These are phyloP conservation scores for Homolaphlyctis polyrhiza DNA, from an alignment of 371 early-diverging fungal genomes.

Conservation along the genomic window DNA sequence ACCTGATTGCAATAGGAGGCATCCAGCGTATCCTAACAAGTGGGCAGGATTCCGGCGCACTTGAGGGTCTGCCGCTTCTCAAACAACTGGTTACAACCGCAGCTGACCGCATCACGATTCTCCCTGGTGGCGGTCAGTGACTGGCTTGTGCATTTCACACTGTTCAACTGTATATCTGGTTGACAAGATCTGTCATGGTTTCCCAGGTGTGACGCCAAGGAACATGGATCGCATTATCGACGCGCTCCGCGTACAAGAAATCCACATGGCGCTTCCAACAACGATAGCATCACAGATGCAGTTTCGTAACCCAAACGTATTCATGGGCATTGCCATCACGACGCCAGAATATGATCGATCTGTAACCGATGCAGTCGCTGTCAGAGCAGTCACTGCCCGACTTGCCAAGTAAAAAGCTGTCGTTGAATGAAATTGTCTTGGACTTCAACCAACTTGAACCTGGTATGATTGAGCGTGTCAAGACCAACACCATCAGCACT, in stretches of 20 bases:
- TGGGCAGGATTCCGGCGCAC: slow-evolving; percentile 48
- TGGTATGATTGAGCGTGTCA: too few relatives aligned
- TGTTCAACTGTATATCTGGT: background rate
- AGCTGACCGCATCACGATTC: slow-evolving; percentile 35
- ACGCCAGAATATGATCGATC: slow-evolving; percentile 22
- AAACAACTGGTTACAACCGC: slow-evolving; percentile 33
- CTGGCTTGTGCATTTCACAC: background rate
- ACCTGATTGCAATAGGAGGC: slow-evolving; percentile 46
- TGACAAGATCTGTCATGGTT: background rate
- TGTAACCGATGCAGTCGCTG: slow-evolving; percentile 17
- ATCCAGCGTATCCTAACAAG: slow-evolving; percentile 52
- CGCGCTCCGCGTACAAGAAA: slow-evolving; percentile 14
- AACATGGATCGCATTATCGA: slow-evolving; percentile 21
- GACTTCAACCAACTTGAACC: too few relatives aligned
- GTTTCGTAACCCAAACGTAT: slow-evolving; percentile 24
- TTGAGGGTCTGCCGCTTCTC: slow-evolving; percentile 47
- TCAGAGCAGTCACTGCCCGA: background rate
- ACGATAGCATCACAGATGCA: slow-evolving; percentile 20
- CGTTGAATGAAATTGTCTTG: too few relatives aligned
- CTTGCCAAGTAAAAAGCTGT: background rate
- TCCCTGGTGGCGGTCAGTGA: slow-evolving; percentile 51
- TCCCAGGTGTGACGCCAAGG: slow-evolving; percentile 18
- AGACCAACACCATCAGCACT: too few relatives aligned
- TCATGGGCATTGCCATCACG: slow-evolving; percentile 29
- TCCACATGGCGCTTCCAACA: slow-evolving; percentile 32